These are phyloP conservation scores for Monsonia emarginata DNA, from an alignment of 441 rosid species.

Conservation along the genomic window DNA sequence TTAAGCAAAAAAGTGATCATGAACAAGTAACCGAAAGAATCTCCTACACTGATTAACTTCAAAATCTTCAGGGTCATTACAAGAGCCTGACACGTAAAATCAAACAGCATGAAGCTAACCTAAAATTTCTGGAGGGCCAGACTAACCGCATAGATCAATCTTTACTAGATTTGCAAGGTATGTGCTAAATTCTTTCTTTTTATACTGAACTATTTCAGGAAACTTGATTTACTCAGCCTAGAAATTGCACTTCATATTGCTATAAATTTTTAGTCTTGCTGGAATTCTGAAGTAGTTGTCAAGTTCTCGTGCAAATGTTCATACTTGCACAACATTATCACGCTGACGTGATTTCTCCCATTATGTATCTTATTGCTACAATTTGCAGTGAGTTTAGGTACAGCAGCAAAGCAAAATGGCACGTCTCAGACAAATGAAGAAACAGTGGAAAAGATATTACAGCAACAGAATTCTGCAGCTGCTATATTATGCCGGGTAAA, in stretches of 20 bases:
- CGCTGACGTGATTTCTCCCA: too few species aligned
- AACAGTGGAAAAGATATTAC: slow-evolving; percentile 41
- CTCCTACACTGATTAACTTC: too few species aligned
- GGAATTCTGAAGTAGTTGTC: slow-evolving; percentile 28
- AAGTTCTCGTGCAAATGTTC: too few species aligned
- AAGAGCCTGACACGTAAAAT: too few species aligned
- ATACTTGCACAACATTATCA: too few species aligned
- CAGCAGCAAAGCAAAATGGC: too few species aligned
- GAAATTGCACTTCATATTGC: slow-evolving; percentile 6
- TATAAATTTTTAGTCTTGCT: slow-evolving; percentile 1
- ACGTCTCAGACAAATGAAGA: slow-evolving; percentile 40
- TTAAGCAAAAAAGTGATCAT: too few species aligned
- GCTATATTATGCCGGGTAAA: slow-evolving; percentile 48
- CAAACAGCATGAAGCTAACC: slow-evolving; percentile 52
- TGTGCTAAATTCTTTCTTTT: neutral
- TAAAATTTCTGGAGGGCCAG: slow-evolving; percentile 39
- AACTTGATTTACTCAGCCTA: neutral
- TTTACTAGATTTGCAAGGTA: slow-evolving; percentile 62
- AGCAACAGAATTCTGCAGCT: slow-evolving; percentile 53
- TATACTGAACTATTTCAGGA: neutral
- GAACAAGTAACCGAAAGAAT: too few species aligned
- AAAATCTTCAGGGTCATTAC: too few species aligned
- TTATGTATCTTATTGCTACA: too few species aligned
- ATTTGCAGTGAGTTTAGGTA: too few species aligned
- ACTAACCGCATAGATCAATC: slow-evolving; percentile 44